These are phyloP conservation scores for Agaricus bisporus DNA, from an alignment of 768 basidiomycete species.

Conservation along the genomic window DNA sequence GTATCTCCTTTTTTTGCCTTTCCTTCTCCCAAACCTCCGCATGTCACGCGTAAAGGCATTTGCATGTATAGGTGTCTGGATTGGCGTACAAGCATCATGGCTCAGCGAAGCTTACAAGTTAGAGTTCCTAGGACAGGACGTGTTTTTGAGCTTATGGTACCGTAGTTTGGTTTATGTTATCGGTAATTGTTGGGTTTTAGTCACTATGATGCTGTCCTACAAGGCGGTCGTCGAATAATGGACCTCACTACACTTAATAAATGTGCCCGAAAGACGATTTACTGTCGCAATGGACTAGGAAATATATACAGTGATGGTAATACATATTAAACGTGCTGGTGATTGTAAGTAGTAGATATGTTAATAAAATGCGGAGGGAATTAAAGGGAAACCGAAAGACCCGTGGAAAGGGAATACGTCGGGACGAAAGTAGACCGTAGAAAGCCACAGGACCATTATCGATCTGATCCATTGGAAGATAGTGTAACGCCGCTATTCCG, in stretches of 20 bases:
- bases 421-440: too few species aligned
- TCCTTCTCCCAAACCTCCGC: slow-evolving; percentile 63
- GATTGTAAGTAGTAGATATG: background rate
- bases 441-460: too few species aligned
- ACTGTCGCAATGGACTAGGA: background rate
- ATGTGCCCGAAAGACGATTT: background rate
- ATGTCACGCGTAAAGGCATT: slow-evolving; percentile 40
- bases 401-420: too few species aligned
- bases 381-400: too few species aligned
- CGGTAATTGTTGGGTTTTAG: slow-evolving; percentile 79
- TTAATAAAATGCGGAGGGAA: background rate
- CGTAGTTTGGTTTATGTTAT: slow-evolving; percentile 69
- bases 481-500: too few species aligned
- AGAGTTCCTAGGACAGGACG: slow-evolving; percentile 77
- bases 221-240: background rate
- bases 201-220: slow-evolving; percentile 51
- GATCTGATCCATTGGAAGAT: too few species aligned
- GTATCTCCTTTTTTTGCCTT: slow-evolving; percentile 87
- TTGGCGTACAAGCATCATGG: slow-evolving; percentile 81
- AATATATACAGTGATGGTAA: background rate
- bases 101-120: slow-evolving; percentile 84
- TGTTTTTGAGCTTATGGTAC: slow-evolving; percentile 74
- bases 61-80: slow-evolving; percentile 55
- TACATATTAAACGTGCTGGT: background rate
- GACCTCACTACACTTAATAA: background rate